Evolutionary conservation across 768 basidiomycete genomes (phyloP), one percentile per base, ranked within the genome.

Genomic region (Russula lepida): DNA sequence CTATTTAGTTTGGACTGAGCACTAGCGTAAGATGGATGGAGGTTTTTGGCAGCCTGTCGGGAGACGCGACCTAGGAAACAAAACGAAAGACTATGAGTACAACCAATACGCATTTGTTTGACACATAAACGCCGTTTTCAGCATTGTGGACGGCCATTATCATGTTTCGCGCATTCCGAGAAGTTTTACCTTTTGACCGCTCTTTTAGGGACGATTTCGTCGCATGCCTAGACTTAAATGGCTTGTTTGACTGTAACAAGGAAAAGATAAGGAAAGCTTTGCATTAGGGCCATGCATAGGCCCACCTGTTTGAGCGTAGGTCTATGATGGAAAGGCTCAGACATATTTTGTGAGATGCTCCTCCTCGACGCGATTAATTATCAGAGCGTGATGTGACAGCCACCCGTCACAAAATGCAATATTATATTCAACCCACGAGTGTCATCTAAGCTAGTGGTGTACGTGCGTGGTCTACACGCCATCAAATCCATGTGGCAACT

Each of bases 141-240:
- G 41, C 13, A 15, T 28, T 2, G 39, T 13, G 3, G 25, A 52
- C 46, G 43, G 25, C 32, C 39, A 19, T 17, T 56, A 25, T 52
- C 21, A 15, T 35, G 6, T 37, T 52, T 37, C 25, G 37, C 12
- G 59, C 50, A 21, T 17, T 46, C 9, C 19, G n/a, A 33, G 46
- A 17, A 28, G 50, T 70, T 70, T 37, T 47, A 85, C 93, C 94
- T 78, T 95, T 95, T 33, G 91, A 85, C 46, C 82, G 81, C 48
- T 91, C 89, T 73, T 89, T 93, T 41, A 97, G 68, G 0, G 88
- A 78, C 1, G 88, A 84, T 74, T 97, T 97, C 13, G 89, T 83
- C 2, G 92, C 82, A 77, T 94, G 90, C 71, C 85, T 89, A 2
- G 92, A 92, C 75, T 98, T 98, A 79, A 89, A 98, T 1, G 81